phyloP scores from a whole-genome alignment of 176 grass and related monocot genomes.

The Stipa capillata region DNA sequence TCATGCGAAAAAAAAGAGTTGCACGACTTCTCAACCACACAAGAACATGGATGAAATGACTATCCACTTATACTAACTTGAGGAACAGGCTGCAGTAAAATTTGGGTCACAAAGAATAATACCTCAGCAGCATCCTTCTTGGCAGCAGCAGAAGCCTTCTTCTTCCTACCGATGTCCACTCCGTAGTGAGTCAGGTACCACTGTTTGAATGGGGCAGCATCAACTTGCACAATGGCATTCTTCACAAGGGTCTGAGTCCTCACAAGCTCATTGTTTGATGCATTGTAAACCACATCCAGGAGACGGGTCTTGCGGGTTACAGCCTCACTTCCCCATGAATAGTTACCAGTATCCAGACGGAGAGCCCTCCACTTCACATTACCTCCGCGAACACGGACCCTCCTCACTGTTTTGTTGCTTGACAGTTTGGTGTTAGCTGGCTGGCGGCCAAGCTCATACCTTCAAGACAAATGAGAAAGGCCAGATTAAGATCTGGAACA shows the following conservation, averaged over 20 bases:
- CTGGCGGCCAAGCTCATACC: no score
- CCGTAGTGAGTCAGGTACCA: slow-evolving; percentile 29
- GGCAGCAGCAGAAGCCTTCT: no score
- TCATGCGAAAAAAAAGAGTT: neutral
- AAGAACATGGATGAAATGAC: neutral
- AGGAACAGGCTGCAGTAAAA: neutral
- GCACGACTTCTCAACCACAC: neutral
- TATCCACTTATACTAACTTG: neutral
- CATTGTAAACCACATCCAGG: slow-evolving; percentile 27
- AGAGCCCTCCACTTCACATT: slow-evolving; percentile 31
- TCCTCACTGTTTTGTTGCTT: no score
- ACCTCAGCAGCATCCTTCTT: slow-evolving; percentile 34
- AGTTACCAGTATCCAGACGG: slow-evolving; percentile 26
- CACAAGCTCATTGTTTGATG: slow-evolving; percentile 29
- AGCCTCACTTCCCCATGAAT: no score
- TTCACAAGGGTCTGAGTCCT: slow-evolving; percentile 21
- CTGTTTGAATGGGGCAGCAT: no score
- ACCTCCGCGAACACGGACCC: no score
- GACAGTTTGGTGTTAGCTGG: no score
- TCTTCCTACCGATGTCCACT: no score
- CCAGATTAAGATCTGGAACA: neutral
- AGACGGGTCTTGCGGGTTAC: slow-evolving; percentile 19
- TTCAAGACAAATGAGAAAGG: neutral
- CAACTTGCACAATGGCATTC: no score
- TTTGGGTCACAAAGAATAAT: neutral